These are phyloP conservation scores for Penicillium steckii DNA, from an alignment of 495 filamentous ascomycete genomes.

Conservation along the genomic window DNA sequence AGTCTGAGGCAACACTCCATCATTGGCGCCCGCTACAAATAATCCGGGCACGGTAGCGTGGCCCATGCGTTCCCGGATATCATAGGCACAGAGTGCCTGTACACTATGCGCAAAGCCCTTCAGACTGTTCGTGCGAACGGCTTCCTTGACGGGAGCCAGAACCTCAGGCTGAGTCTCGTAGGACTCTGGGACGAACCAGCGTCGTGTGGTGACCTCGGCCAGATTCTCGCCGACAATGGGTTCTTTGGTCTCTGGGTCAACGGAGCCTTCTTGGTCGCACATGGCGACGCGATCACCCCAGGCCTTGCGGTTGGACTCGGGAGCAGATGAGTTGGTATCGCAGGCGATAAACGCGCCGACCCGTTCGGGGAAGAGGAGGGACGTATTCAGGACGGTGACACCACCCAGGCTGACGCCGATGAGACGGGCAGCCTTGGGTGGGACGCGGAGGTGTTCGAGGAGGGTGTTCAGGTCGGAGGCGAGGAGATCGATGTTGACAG, in stretches of 20 bases:
- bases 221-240: conserved; percentile 55
- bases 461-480: conserved; percentile 61
- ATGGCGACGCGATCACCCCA: conserved; percentile 75
- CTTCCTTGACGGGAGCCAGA: conserved; percentile 52
- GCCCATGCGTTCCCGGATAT: conserved; percentile 64
- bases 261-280: conserved; percentile 56
- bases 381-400: conserved; percentile 68
- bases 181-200: conserved; percentile 70
- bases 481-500: conserved; percentile 61
- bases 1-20: conserved; percentile 72
- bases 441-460: conserved; percentile 58
- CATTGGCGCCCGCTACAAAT: conserved; percentile 67
- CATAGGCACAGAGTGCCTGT: conserved; percentile 73
- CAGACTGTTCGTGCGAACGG: conserved; percentile 63
- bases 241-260: conserved; percentile 44
- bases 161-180: conserved; percentile 54
- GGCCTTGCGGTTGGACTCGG: conserved; percentile 66
- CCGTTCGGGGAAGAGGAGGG: conserved; percentile 60
- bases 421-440: conserved; percentile 53
- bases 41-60: conserved; percentile 55
- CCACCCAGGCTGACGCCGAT: conserved; percentile 79
- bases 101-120: conserved; percentile 68
- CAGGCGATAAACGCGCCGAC: conserved; percentile 66
- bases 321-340: conserved; percentile 70
- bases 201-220: conserved; percentile 62